Percentiles rank a stretch among this genome's conserved stretches.
phyloP scores from a whole-genome alignment of 768 basidiomycete genomes.

The Lepiota brunneoincarnata region DNA sequence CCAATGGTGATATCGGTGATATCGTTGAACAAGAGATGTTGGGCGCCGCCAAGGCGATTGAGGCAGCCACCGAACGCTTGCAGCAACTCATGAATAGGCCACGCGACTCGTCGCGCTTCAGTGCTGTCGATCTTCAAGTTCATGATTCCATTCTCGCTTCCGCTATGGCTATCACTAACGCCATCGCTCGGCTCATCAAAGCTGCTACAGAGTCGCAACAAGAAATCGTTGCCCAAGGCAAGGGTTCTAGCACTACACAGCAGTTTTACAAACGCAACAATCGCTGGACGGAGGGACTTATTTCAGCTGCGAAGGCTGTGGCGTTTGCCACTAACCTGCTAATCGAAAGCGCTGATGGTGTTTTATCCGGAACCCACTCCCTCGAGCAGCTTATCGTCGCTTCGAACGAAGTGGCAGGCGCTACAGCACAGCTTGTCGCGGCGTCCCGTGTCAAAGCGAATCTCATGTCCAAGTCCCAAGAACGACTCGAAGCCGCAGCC shows the following conservation, averaged over 20 bases:
- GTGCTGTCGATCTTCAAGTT: conserved; percentile 90
- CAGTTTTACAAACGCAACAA: conserved; percentile 99
- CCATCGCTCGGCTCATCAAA: conserved; percentile 91
- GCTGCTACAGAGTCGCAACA: conserved; percentile 98
- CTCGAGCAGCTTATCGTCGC: conserved; percentile 98
- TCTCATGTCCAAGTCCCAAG: conserved; percentile 98
- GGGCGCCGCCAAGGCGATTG: conserved; percentile 90
- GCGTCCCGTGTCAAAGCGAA: conserved; percentile 98
- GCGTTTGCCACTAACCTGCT: conserved; percentile 94
- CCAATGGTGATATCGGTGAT: conserved; percentile 93
- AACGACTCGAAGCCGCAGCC: conserved; percentile 91
- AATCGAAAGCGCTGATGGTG: conserved; percentile 97
- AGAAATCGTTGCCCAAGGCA: conserved; percentile 95
- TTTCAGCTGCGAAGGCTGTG: conserved; percentile 96
- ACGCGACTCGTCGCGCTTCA: conserved; percentile 83
- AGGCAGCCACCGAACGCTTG: conserved; percentile 84
- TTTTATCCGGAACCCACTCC: conserved; percentile 93
- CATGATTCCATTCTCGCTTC: conserved; percentile 96
- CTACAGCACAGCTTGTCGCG: conserved; percentile 97
- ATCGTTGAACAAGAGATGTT: conserved; percentile 97
- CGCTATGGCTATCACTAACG: conserved; percentile 92
- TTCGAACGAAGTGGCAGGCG: conserved; percentile 97
- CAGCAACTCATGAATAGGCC: conserved; percentile 92
- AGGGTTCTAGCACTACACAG: conserved; percentile 86
- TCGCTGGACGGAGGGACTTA: conserved; percentile 98